These are phyloP conservation scores for Hypoxylon intermedium DNA, from an alignment of 495 filamentous ascomycete genomes.

Conservation along the genomic window DNA sequence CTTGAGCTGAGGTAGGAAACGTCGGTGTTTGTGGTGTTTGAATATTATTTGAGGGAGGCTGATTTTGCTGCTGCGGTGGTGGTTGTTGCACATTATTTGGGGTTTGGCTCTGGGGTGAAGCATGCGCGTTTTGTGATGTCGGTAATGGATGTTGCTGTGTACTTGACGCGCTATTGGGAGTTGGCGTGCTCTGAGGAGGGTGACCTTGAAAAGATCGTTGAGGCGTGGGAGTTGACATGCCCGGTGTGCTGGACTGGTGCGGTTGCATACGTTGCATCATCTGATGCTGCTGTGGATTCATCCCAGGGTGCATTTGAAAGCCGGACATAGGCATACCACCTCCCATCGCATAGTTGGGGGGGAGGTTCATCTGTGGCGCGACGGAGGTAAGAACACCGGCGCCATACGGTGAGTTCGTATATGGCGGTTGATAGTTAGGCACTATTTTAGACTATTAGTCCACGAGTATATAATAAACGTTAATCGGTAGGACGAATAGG, in stretches of 20 bases:
- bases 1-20: slow-evolving; percentile 49
- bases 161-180: slow-evolving; percentile 45
- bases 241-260: slow-evolving; percentile 44
- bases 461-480: slow-evolving; percentile 35
- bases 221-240: slow-evolving; percentile 49
- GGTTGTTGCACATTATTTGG: slow-evolving; percentile 47
- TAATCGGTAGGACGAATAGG: slow-evolving; percentile 7
- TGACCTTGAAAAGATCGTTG: slow-evolving; percentile 49
- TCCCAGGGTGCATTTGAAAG: slow-evolving; percentile 45
- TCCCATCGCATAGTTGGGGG: slow-evolving; percentile 57
- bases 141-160: slow-evolving; percentile 45
- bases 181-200: slow-evolving; percentile 41
- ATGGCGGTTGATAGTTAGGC: slow-evolving; percentile 59
- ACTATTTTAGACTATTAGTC: slow-evolving; percentile 46
- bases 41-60: slow-evolving; percentile 38
- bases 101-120: slow-evolving; percentile 47
- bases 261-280: slow-evolving; percentile 58
- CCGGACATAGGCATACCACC: slow-evolving; percentile 50
- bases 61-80: slow-evolving; percentile 43
- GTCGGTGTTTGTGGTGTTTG: slow-evolving; percentile 59
- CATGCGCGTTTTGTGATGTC: slow-evolving; percentile 42
- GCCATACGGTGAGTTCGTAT: slow-evolving; percentile 59
- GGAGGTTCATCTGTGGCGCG: slow-evolving; percentile 53
- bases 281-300: slow-evolving; percentile 55
- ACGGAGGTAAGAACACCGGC: slow-evolving; percentile 51